Percentiles rank a stretch among this genome's conserved stretches.
phyloP scores from a whole-genome alignment of 345 rosid genomes.

The Erysimum cheiranthoides region DNA sequence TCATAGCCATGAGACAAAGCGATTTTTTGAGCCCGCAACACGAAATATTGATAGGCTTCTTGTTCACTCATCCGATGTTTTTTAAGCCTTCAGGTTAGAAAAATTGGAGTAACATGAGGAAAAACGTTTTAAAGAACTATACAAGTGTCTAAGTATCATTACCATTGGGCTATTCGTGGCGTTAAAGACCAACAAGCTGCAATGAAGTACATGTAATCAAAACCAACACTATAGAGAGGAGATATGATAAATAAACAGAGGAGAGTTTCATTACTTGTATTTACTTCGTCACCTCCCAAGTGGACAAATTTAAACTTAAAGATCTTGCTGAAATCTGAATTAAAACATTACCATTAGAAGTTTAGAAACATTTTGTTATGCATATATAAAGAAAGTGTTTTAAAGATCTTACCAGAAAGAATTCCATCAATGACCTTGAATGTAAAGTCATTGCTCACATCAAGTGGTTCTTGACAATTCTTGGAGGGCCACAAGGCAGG shows the following conservation, averaged over 20 bases:
- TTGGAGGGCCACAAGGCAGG: conserved; percentile 80
- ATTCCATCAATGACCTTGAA: conserved; percentile 75
- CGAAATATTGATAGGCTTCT: conserved; percentile 73
- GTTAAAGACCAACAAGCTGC: conserved; percentile 75
- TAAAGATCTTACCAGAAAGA: conserved; percentile 61
- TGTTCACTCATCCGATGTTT: conserved; percentile 52
- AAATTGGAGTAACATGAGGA: background rate
- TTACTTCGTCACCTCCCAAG: conserved; percentile 88
- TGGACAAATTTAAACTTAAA: conserved; percentile 73
- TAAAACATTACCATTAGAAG: background rate
- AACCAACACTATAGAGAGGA: background rate
- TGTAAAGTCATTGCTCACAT: conserved; percentile 71
- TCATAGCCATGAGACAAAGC: conserved; percentile 74
- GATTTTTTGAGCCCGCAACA: conserved; percentile 62
- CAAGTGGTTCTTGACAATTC: conserved; percentile 72
- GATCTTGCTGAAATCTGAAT: conserved; percentile 76
- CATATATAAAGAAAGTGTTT: background rate
- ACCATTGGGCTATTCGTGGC: conserved; percentile 63
- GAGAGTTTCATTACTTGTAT: conserved; percentile 56
- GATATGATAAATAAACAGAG: background rate
- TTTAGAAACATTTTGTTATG: background rate
- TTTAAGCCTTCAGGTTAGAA: conserved; percentile 53
- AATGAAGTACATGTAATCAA: conserved; percentile 22
- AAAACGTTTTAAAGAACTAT: background rate
- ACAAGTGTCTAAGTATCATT: conserved; percentile 32